Percentiles rank a stretch among this genome's conserved stretches.
These are phyloP conservation scores for Glutinoglossum americanum DNA, from an alignment of 495 filamentous ascomycete species.

Conservation along the genomic window DNA sequence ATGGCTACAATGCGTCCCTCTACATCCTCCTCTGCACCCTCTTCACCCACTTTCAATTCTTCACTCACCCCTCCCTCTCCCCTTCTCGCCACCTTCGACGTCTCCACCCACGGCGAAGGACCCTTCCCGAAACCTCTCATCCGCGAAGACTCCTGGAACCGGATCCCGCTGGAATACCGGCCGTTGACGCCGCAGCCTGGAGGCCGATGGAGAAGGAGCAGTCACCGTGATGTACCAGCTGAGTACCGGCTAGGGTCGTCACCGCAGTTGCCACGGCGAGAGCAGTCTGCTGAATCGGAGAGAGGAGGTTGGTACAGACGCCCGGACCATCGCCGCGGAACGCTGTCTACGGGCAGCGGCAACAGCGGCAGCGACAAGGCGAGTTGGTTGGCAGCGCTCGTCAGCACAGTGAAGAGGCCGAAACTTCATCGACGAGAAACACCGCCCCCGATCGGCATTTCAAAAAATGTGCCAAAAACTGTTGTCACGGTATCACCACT, in stretches of 20 bases:
- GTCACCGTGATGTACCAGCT: background rate
- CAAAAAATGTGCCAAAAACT: background rate
- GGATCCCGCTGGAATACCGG: background rate
- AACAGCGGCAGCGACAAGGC: background rate
- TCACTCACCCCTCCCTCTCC: background rate
- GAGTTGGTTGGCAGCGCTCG: background rate
- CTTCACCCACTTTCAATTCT: background rate
- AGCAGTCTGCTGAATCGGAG: background rate
- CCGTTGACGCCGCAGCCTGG: background rate
- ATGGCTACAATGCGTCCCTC: background rate
- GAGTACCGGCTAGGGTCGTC: background rate
- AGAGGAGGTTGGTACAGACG: background rate
- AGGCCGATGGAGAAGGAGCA: background rate
- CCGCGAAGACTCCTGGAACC: background rate
- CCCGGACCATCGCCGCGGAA: background rate
- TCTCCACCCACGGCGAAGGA: background rate
- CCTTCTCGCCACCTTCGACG: background rate
- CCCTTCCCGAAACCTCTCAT: background rate
- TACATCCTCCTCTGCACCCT: background rate
- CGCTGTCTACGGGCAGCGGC: background rate
- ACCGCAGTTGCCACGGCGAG: background rate
- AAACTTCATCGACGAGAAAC: background rate
- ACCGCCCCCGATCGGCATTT: background rate
- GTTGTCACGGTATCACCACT: background rate
- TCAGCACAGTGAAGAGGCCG: background rate